Evolutionary conservation across 2,329 filamentous ascomycete species (phyloP).

Genomic region (Lasiodiplodia gonubiensis): DNA sequence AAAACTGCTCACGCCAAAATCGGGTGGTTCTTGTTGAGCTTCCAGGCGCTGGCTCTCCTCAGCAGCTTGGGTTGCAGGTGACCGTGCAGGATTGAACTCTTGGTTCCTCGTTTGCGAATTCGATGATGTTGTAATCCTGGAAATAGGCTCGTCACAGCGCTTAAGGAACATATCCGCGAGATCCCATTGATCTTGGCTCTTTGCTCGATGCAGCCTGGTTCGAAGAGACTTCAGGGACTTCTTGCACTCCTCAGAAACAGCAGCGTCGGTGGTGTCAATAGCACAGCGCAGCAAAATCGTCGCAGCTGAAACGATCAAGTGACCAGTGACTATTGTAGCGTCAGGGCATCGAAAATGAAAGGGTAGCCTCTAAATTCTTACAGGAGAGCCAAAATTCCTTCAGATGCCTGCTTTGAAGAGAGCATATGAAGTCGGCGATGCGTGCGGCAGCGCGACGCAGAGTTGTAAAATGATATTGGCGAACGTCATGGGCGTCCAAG

Average conservation of each 20-base stretch:
- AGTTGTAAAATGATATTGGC: slow-evolving; percentile 42
- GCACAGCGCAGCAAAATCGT: slow-evolving; percentile 59
- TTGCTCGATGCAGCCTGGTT: slow-evolving; percentile 4
- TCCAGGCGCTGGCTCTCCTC: background rate
- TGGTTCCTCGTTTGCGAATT: background rate
- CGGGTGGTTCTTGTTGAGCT: background rate
- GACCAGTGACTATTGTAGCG: slow-evolving; percentile 51
- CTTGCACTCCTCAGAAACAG: background rate
- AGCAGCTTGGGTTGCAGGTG: background rate
- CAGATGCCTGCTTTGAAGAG: slow-evolving; percentile 54
- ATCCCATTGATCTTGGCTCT: slow-evolving; percentile 18
- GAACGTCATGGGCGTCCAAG: slow-evolving; percentile 35
- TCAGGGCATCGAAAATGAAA: background rate
- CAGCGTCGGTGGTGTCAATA: slow-evolving; percentile 55
- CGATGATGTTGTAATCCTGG: background rate
- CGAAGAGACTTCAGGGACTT: slow-evolving; percentile 1
- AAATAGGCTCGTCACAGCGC: slow-evolving; percentile 22
- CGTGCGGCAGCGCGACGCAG: slow-evolving; percentile 58
- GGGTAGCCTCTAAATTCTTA: background rate
- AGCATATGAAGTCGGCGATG: slow-evolving; percentile 56
- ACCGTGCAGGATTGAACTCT: background rate
- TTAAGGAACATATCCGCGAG: slow-evolving; percentile 26
- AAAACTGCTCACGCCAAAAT: background rate
- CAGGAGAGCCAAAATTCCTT: slow-evolving; percentile 59
- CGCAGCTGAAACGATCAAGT: slow-evolving; percentile 60